A percentile compares a stretch with the other conserved stretches of the same genome.
Evolutionary conservation across 1,139 yeast species (phyloP).

Genomic region (Blastobotrys petasosporus): DNA sequence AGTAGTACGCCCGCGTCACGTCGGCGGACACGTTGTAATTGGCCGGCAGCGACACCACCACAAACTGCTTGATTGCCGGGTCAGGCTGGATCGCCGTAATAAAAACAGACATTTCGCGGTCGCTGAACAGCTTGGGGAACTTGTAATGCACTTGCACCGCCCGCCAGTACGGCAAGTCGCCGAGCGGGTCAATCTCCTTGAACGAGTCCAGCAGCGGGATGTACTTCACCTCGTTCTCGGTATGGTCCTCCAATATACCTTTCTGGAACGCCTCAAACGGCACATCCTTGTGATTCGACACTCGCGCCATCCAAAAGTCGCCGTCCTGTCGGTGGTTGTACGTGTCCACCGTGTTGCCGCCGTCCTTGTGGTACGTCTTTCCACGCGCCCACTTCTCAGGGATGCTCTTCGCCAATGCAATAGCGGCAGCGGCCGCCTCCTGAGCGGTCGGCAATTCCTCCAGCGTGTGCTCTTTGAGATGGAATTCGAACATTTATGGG

Average conservation of each 20-base stretch:
- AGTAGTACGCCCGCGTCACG: slow-evolving; percentile 38
- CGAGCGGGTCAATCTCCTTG: slow-evolving; percentile 24
- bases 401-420: slow-evolving; percentile 19
- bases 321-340: slow-evolving; percentile 32
- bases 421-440: slow-evolving; percentile 23
- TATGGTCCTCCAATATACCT: slow-evolving; percentile 33
- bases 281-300: slow-evolving; percentile 36
- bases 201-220: slow-evolving; percentile 36
- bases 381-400: slow-evolving; percentile 10
- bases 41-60: slow-evolving; percentile 49
- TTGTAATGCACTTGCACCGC: slow-evolving; percentile 40
- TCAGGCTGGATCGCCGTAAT: slow-evolving; percentile 32
- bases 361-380: slow-evolving; percentile 17
- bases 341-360: slow-evolving; percentile 32
- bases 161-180: slow-evolving; percentile 26
- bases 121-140: slow-evolving; percentile 44
- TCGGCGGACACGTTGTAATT: slow-evolving; percentile 22
- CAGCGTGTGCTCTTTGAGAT: slow-evolving; percentile 20
- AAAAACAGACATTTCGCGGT: slow-evolving; percentile 56
- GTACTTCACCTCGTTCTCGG: slow-evolving; percentile 36
- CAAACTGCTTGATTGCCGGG: slow-evolving; percentile 37
- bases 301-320: slow-evolving; percentile 45
- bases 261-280: slow-evolving; percentile 29
- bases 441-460: slow-evolving; percentile 25
- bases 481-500: slow-evolving; percentile 17